Percentiles rank a stretch among this genome's conserved stretches.
phyloP scores from a whole-genome alignment of 1,284 basidiomycete species.

The Boletus sp. region DNA sequence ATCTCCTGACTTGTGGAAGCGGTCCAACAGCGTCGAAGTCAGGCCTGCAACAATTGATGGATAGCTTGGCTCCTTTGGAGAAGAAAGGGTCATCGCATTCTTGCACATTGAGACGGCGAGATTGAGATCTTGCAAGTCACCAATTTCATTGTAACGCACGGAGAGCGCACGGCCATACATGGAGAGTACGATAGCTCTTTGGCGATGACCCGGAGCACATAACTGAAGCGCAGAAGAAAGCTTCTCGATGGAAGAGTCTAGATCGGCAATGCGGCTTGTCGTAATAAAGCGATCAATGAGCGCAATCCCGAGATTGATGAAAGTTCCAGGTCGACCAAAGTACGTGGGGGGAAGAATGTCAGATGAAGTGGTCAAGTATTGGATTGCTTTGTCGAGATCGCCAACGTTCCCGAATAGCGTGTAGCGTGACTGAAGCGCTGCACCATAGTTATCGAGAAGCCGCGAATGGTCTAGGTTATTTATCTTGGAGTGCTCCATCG shows the following conservation, averaged over 20 bases:
- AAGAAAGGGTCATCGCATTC: slow-evolving; percentile 16
- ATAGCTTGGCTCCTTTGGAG: slow-evolving; percentile 12
- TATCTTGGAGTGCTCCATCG: slow-evolving; percentile 25
- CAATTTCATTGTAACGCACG: slow-evolving; percentile 21
- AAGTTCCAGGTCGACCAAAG: slow-evolving; percentile 15
- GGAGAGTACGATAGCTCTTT: slow-evolving; percentile 18
- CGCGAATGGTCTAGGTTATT: slow-evolving; percentile 24
- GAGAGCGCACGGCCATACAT: slow-evolving; percentile 23
- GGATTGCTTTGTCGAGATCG: slow-evolving; percentile 31
- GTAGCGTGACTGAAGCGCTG: slow-evolving; percentile 26
- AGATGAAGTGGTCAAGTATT: slow-evolving; percentile 24
- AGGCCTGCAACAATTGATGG: slow-evolving; percentile 11
- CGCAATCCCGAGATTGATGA: slow-evolving; percentile 17
- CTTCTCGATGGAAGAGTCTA: slow-evolving; percentile 25
- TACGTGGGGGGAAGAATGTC: slow-evolving; percentile 21
- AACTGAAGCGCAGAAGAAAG: slow-evolving; percentile 21
- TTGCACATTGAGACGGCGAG: slow-evolving; percentile 23
- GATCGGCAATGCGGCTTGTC: slow-evolving; percentile 14
- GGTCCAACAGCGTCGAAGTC: slow-evolving; percentile 12
- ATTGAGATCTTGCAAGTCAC: slow-evolving; percentile 22
- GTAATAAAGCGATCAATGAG: slow-evolving; percentile 19
- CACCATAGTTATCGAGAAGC: slow-evolving; percentile 29
- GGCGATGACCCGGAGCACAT: slow-evolving; percentile 15
- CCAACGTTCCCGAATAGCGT: slow-evolving; percentile 11
- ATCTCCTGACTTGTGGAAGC: slow-evolving; percentile 11